Evolutionary conservation across 768 basidiomycete genomes (phyloP).

Genomic region (Russula vinacea): DNA sequence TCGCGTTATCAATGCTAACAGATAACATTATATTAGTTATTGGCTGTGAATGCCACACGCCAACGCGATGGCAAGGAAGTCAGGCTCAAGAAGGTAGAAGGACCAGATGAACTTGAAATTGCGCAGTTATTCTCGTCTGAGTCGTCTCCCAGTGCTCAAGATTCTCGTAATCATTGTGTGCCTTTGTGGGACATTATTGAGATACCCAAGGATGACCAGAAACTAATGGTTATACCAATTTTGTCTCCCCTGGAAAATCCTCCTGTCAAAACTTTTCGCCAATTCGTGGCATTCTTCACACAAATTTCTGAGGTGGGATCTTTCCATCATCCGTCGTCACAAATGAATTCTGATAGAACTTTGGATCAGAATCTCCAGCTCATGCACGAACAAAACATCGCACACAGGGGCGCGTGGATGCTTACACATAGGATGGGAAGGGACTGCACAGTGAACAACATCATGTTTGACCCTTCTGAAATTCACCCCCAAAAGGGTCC

Average conservation of each 20-base stretch:
- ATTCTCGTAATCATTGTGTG: slow-evolving; percentile 35
- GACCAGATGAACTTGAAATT: slow-evolving; percentile 36
- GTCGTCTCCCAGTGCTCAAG: not conserved
- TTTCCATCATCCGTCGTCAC: not conserved
- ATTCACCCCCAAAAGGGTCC: slow-evolving; percentile 1
- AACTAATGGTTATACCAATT: not conserved
- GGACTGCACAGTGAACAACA: not conserved
- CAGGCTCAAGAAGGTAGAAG: slow-evolving; percentile 33
- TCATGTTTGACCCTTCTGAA: slow-evolving; percentile 4
- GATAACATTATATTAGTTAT: not conserved
- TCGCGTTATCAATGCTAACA: not conserved
- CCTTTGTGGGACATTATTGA: slow-evolving; percentile 2
- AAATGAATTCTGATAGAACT: not conserved
- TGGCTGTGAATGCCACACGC: slow-evolving; percentile 36
- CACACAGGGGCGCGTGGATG: slow-evolving; percentile 2
- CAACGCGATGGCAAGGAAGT: slow-evolving; percentile 35
- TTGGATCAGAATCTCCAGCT: not conserved
- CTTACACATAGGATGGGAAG: not conserved
- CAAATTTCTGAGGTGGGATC: slow-evolving; percentile 5
- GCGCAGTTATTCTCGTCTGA: slow-evolving; percentile 29
- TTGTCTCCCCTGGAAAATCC: not conserved
- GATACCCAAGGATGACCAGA: not conserved
- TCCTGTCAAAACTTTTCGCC: slow-evolving; percentile 5
- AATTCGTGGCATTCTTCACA: slow-evolving; percentile 29
- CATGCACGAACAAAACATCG: slow-evolving; percentile 6